phyloP scores from a whole-genome alignment of 2,329 filamentous ascomycete genomes.

The Apiospora malaysiana region DNA sequence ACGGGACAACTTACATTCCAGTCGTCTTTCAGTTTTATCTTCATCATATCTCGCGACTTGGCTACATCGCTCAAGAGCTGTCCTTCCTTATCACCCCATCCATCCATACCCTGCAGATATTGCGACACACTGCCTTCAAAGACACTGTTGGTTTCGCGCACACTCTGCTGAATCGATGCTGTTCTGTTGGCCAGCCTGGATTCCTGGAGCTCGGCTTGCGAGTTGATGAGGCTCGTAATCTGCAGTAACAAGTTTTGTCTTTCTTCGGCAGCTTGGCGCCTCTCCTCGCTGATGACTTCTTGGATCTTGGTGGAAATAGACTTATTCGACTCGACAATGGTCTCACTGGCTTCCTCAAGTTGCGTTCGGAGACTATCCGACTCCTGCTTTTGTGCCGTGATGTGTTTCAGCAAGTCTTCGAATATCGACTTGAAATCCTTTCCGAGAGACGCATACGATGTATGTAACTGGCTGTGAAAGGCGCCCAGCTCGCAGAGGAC shows the following conservation, averaged over 20 bases:
- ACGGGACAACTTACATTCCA: constrained; percentile 74
- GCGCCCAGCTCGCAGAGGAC: constrained; percentile 83
- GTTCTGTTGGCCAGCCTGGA: constrained; percentile 70
- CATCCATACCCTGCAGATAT: constrained; percentile 75
- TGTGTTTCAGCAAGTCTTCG: constrained; percentile 76
- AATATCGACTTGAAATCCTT: constrained; percentile 87
- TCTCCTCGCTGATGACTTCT: constrained; percentile 76
- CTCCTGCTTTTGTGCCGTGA: constrained; percentile 78
- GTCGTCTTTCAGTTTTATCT: constrained; percentile 83
- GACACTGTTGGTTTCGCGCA: constrained; percentile 67
- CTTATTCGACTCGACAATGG: constrained; percentile 71
- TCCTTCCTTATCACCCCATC: constrained; percentile 74
- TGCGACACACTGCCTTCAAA: constrained; percentile 69
- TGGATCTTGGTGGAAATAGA: constrained; percentile 71
- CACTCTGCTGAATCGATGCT: constrained; percentile 64
- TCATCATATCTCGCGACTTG: constrained; percentile 77
- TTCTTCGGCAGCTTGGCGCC: constrained; percentile 73
- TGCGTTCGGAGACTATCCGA: constrained; percentile 75
- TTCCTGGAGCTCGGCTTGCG: constrained; percentile 77
- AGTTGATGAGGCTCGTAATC: constrained; percentile 77
- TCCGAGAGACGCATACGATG: constrained; percentile 82
- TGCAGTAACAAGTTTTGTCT: constrained; percentile 76
- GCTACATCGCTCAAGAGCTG: constrained; percentile 73
- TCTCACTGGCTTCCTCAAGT: constrained; percentile 71
- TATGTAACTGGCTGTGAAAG: constrained; percentile 86